A percentile compares a stretch with the other conserved stretches of the same genome.
Conservation (phyloP, 495 filamentous ascomycete species). For the Copromyces sp. region DNA sequence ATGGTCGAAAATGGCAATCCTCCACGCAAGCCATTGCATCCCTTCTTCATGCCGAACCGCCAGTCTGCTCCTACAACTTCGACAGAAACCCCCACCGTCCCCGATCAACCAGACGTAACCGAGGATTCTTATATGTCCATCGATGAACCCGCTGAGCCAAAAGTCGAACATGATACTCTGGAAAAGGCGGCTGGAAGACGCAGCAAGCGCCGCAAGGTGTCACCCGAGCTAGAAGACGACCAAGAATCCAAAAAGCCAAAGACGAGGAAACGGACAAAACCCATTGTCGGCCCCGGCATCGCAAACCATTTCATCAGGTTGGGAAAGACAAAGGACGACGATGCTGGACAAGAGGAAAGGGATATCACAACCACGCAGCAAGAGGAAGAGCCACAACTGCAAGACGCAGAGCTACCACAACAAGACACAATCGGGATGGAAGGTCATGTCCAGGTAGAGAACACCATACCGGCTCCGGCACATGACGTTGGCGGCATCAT, state of each 20-base stretch:
- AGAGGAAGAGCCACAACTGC: background rate
- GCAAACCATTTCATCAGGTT: constrained; percentile 8
- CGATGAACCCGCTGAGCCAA: background rate
- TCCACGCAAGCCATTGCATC: constrained; percentile 18
- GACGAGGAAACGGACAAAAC: constrained; percentile 9
- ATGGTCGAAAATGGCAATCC: constrained; percentile 16
- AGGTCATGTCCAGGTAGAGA: background rate
- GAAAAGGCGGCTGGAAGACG: constrained; percentile 28
- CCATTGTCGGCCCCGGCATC: constrained; percentile 9
- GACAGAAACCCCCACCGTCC: background rate
- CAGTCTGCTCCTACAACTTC: background rate
- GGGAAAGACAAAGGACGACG: constrained; percentile 1
- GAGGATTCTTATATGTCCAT: background rate
- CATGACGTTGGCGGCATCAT: background rate
- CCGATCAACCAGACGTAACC: background rate
- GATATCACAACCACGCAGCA: background rate
- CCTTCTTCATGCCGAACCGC: constrained; percentile 22
- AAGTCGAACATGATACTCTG: background rate
- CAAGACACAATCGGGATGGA: background rate
- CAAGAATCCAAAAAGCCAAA: constrained; percentile 6
- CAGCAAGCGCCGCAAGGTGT: constrained; percentile 43
- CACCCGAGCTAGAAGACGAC: constrained; percentile 9
- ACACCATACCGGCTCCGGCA: background rate
- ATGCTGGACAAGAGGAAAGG: background rate
- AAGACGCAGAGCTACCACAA: background rate